Conservation (phyloP, 306 rosid species). For the Quercus rubra region DNA sequence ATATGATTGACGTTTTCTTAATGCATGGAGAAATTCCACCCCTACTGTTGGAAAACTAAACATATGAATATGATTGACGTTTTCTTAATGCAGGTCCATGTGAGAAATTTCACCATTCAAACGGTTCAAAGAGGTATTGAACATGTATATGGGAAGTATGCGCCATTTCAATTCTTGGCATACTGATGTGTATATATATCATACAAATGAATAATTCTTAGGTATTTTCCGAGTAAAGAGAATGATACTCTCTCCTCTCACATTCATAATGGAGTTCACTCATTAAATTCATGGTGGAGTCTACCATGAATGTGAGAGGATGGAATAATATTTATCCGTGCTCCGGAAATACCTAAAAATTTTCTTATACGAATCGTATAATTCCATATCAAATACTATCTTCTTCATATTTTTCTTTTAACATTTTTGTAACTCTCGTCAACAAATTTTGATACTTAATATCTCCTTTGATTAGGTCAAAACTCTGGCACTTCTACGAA, state of each 20-base stretch:
- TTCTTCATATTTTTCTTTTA: background rate
- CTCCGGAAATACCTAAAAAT: rapidly evolving
- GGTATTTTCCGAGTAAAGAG: rapidly evolving
- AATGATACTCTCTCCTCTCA: rapidly evolving
- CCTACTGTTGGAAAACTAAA: too few species aligned
- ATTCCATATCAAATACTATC: background rate
- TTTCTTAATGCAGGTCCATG: too few species aligned
- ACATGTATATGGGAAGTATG: constrained; percentile 43
- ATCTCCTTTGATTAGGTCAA: constrained; percentile 37
- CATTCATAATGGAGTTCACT: rapidly evolving
- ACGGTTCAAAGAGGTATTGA: constrained; percentile 38
- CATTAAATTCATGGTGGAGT: too few species aligned
- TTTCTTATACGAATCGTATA: background rate
- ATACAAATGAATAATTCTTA: too few species aligned
- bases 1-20: too few species aligned
- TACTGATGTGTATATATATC: constrained; percentile 29
- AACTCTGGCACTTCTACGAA: constrained; percentile 51
- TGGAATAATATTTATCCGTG: rapidly evolving
- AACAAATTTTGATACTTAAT: background rate
- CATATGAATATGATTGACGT: too few species aligned
- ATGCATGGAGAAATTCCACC: too few species aligned
- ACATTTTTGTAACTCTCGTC: background rate
- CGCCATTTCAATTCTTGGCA: constrained; percentile 56
- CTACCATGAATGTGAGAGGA: too few species aligned
- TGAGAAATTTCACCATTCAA: constrained; percentile 6